Evolutionary conservation across 345 rosid species (phyloP).

Genomic region (Rhizophora mangle): DNA sequence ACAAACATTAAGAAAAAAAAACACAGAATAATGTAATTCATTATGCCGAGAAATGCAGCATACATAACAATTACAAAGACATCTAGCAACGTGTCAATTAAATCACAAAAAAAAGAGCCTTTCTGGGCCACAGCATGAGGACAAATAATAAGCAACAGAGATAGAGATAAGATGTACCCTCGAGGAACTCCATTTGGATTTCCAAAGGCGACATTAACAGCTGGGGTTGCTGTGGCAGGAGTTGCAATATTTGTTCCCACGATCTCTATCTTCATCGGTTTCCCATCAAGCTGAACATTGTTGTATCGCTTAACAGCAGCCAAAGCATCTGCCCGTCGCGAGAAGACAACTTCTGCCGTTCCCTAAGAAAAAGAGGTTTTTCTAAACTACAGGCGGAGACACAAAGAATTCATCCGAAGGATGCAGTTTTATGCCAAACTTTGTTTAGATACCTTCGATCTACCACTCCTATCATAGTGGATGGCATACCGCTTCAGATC

Average conservation of each 20-base stretch:
- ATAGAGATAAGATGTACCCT: slow-evolving; percentile 40
- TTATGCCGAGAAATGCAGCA: too few relatives aligned
- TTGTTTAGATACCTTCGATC: slow-evolving; percentile 78
- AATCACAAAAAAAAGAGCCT: too few relatives aligned
- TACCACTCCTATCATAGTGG: slow-evolving; percentile 90
- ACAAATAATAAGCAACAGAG: not conserved
- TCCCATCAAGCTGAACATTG: slow-evolving; percentile 93
- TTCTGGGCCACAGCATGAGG: too few relatives aligned
- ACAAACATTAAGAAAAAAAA: too few relatives aligned
- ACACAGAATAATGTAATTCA: too few relatives aligned
- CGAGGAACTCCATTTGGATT: slow-evolving; percentile 47
- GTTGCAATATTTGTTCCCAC: slow-evolving; percentile 64
- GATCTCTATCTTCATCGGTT: slow-evolving; percentile 91
- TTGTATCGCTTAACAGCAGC: slow-evolving; percentile 91
- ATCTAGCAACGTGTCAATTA: too few relatives aligned
- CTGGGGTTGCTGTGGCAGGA: slow-evolving; percentile 45
- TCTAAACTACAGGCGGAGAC: slow-evolving; percentile 36
- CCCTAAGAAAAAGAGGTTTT: slow-evolving; percentile 58
- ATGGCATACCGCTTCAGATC: slow-evolving; percentile 79
- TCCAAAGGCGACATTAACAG: slow-evolving; percentile 38
- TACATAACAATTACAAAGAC: too few relatives aligned
- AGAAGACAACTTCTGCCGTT: slow-evolving; percentile 84
- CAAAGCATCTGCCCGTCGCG: slow-evolving; percentile 67
- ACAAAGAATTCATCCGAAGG: slow-evolving; percentile 34
- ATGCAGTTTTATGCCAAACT: slow-evolving; percentile 35